Evolutionary conservation across 106 monocot genomes (phyloP).

Genomic region (Allium sativum): DNA sequence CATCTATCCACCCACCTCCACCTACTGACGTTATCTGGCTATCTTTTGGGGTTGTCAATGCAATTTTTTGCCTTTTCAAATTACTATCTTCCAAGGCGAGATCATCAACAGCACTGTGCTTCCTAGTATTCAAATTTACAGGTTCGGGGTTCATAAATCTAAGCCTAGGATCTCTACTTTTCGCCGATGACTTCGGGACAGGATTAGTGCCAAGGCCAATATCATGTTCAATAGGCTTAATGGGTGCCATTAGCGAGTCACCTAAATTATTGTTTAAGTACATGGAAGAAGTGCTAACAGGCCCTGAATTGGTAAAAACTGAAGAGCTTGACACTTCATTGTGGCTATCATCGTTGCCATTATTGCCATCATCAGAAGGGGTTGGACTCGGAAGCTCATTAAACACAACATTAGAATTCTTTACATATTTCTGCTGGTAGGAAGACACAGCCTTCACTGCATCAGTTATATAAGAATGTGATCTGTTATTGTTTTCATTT

Average conservation of each 20-base stretch:
- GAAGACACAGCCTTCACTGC: conserved; percentile 71
- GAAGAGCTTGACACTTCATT: conserved; percentile 71
- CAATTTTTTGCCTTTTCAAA: conserved; percentile 59
- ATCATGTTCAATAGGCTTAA: conserved; percentile 6
- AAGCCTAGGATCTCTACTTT: conserved; percentile 91
- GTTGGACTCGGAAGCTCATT: conserved; percentile 83
- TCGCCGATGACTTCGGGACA: conserved; percentile 26
- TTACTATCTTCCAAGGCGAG: conserved; percentile 15
- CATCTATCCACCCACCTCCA: conserved; percentile 5
- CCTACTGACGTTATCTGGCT: conserved; percentile 3
- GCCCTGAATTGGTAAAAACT: conserved; percentile 6
- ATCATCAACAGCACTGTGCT: conserved; percentile 42
- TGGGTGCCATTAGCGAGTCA: conserved; percentile 7
- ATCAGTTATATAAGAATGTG: conserved; percentile 50
- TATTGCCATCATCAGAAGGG: conserved; percentile 69
- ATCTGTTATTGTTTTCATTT: conserved; percentile 5
- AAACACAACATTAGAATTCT: conserved; percentile 28
- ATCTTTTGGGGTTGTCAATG: conserved; percentile 5
- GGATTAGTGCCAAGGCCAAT: conserved; percentile 9
- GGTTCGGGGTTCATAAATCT: conserved; percentile 41
- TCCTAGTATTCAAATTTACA: conserved; percentile 24
- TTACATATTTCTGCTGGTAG: conserved; percentile 77
- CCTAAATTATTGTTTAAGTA: not conserved
- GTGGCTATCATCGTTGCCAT: conserved; percentile 28
- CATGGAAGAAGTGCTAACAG: conserved; percentile 7